These are phyloP conservation scores for Plasmodium fragile DNA, from an alignment of 169 alveolate genomes.

Conservation along the genomic window DNA sequence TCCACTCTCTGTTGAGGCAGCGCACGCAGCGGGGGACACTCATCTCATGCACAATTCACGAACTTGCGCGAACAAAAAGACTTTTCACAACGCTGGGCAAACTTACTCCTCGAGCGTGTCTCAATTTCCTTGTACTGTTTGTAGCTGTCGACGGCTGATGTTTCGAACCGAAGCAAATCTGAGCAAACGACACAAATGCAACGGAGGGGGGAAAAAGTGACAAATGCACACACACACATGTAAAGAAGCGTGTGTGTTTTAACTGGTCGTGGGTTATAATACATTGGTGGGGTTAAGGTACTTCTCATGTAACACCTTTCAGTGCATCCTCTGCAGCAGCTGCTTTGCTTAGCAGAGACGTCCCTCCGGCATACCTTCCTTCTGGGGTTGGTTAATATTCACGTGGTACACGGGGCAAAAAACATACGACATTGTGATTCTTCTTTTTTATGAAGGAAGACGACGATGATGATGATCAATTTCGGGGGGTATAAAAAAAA, in stretches of 20 bases:
- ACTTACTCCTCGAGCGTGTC: constrained; percentile 29
- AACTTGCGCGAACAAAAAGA: neutral
- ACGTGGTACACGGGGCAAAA: constrained; percentile 35
- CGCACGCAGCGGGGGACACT: neutral
- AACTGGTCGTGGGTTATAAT: neutral
- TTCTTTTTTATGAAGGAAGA: too few relatives aligned
- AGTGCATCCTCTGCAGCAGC: neutral
- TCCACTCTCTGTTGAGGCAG: neutral
- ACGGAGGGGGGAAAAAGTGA: neutral
- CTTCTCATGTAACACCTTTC: too few relatives aligned
- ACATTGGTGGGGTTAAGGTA: neutral
- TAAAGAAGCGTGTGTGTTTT: neutral
- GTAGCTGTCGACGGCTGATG: constrained; percentile 33
- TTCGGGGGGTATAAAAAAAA: neutral
- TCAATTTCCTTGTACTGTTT: constrained; percentile 39
- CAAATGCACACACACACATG: too few relatives aligned
- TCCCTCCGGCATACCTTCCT: constrained; percentile 43
- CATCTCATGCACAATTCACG: neutral
- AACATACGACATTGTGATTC: constrained; percentile 65
- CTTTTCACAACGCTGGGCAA: too few relatives aligned
- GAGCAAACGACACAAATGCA: neutral
- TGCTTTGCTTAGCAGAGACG: neutral
- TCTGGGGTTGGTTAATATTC: constrained; percentile 54
- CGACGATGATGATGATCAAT: neutral
- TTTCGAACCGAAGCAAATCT: constrained; percentile 64